These are phyloP conservation scores for Spergularia marina DNA, from an alignment of 148 eudicot genomes.

Conservation along the genomic window DNA sequence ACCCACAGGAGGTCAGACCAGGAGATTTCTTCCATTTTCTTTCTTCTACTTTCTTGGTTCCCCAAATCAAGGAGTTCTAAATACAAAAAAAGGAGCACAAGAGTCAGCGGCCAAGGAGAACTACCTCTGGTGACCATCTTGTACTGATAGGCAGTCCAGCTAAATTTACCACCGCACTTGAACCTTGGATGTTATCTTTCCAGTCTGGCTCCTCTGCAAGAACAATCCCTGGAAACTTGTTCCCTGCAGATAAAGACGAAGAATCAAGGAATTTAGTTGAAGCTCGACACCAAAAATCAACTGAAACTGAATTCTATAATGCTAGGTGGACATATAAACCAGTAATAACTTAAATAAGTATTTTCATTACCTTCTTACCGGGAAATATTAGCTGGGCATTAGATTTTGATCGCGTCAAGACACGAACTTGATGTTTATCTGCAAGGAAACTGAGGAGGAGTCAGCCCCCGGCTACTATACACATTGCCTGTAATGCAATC, in stretches of 20 bases:
- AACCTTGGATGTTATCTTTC: constrained; percentile 79
- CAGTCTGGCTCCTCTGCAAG: constrained; percentile 85
- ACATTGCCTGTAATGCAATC: not conserved
- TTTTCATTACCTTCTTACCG: constrained; percentile 96
- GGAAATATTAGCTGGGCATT: constrained; percentile 85
- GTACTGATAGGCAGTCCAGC: constrained; percentile 97
- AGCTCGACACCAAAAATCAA: not conserved
- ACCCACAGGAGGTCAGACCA: not conserved
- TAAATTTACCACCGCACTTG: constrained; percentile 89
- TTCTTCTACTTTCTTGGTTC: not conserved
- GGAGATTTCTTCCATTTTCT: not conserved
- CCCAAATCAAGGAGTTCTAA: not conserved
- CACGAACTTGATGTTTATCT: constrained; percentile 77
- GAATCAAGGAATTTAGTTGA: not conserved
- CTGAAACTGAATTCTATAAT: not conserved
- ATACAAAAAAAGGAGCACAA: not conserved
- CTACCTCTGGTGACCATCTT: constrained; percentile 98
- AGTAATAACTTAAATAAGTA: constrained; percentile 2
- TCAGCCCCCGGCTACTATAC: constrained; percentile 4
- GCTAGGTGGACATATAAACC: constrained; percentile 3
- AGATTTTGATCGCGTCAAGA: constrained; percentile 81
- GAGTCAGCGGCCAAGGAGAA: constrained; percentile 7
- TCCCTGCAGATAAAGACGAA: constrained; percentile 39
- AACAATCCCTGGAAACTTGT: constrained; percentile 82
- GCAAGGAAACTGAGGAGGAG: constrained; percentile 22